Percentiles rank a stretch among this genome's conserved stretches.
phyloP scores from a whole-genome alignment of 495 filamentous ascomycete genomes.

The Neurospora sp. region DNA sequence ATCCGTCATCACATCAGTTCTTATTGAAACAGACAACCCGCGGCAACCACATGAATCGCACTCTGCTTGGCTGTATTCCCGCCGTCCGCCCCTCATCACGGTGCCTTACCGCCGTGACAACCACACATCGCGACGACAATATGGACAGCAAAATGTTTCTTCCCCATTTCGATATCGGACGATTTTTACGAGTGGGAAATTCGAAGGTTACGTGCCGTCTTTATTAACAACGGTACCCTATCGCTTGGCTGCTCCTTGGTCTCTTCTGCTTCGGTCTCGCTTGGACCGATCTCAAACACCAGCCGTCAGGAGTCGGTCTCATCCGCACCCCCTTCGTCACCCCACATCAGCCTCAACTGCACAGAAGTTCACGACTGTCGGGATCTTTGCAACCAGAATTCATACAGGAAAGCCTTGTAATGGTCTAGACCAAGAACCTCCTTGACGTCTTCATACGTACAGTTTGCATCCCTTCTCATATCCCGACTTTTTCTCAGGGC shows the following conservation, averaged over 20 bases:
- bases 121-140: neutral
- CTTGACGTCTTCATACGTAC: neutral
- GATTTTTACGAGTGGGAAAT: neutral
- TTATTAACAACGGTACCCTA: neutral
- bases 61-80: neutral
- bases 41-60: neutral
- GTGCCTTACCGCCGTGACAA: neutral
- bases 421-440: neutral
- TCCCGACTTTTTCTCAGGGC: neutral
- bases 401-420: neutral
- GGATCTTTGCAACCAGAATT: neutral
- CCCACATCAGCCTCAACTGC: constrained; percentile 18
- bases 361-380: neutral
- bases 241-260: neutral
- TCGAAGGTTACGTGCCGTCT: neutral
- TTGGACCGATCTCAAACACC: constrained; percentile 24
- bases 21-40: neutral
- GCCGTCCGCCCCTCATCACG: neutral
- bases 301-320: constrained; percentile 28
- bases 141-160: neutral
- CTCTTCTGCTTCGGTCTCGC: constrained; percentile 14
- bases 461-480: neutral
- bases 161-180: neutral
- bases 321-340: constrained; percentile 13
- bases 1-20: neutral